Base-by-base conservation (phyloP, 1,139 yeast species). In the Protomyces lactucae-debilis region DNA sequence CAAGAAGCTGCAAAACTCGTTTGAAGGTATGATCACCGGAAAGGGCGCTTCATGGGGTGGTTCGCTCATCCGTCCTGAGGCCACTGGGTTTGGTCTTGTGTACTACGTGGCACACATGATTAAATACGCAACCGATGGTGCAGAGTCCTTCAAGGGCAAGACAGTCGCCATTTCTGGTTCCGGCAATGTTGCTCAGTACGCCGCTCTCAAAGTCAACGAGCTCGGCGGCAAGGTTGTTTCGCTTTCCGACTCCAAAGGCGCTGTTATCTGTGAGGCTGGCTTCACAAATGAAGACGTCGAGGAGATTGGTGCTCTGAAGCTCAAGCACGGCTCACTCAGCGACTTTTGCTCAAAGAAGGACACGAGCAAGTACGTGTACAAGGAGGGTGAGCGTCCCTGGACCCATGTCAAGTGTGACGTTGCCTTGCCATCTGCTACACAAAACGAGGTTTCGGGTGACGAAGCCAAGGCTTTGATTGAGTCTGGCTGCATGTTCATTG, bases 1-100 rank as follows among this genome's bases (percentile, higher is more conserved):
- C 90, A 90, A 91, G 84, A 83, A 84, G 75, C 83, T 84, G 85
- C 87, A 83, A 80, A 92, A 93, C 86, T 83, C 87, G 76, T 93
- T 92, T 87, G 93, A 93, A 76, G 98, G 98, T 84, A 93, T 92
- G 66, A 83, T 93, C 73, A 93, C 99, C 75, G 98, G 99, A 80
- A 93, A 93, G 83, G 98, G 97, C 75, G 83, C 91, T 75, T 80
- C 86, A 77, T 93, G 97, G 97, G 99, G 99, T 84, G 99, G 98
- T 76, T 92, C 98, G 73, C 84, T 92, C 77, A 91, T 93, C 80
- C 88, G 99, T 81, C 97, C 98, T 71, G 99, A 93, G 84, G 99
- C 99, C 71, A 93, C 99, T 69, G 99, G 99, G 79, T 93, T 86
- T 82, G 99, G 99, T 80, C 82, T 88, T 68, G 95, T 93, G 71